A percentile compares a stretch with the other conserved stretches of the same genome.
Conservation (phyloP, 768 basidiomycete species). For the Filobasidium wieringae region DNA sequence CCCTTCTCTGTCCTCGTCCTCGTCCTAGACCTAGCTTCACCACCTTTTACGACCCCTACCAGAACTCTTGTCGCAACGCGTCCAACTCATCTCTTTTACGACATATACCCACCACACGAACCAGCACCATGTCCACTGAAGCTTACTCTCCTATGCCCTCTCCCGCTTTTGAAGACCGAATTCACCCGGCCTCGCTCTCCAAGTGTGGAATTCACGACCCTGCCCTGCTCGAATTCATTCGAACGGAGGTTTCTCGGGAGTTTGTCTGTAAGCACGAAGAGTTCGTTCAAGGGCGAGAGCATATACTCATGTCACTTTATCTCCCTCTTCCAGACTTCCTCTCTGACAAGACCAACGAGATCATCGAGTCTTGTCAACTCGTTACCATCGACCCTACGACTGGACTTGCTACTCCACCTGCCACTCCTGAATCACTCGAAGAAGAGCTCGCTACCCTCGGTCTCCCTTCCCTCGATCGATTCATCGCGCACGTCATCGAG, state of each 20-base stretch:
- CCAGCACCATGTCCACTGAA: neutral
- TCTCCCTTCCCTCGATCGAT: constrained; percentile 67
- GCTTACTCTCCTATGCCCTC: neutral
- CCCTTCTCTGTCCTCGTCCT: neutral
- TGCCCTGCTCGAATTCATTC: constrained; percentile 65
- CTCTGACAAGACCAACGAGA: constrained; percentile 61
- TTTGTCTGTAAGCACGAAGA: constrained; percentile 53
- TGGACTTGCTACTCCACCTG: constrained; percentile 55
- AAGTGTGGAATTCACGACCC: constrained; percentile 55
- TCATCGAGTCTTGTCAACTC: constrained; percentile 48
- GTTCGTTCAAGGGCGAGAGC: neutral
- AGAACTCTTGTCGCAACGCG: neutral
- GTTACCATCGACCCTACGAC: constrained; percentile 32
- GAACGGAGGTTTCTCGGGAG: constrained; percentile 62
- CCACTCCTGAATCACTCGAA: constrained; percentile 42
- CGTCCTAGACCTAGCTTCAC: neutral
- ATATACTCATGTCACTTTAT: neutral
- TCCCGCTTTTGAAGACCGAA: constrained; percentile 30
- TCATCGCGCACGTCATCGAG: constrained; percentile 70
- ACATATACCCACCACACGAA: neutral
- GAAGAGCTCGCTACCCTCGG: constrained; percentile 41
- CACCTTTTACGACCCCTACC: neutral
- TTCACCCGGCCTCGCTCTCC: constrained; percentile 34
- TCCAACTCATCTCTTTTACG: neutral
- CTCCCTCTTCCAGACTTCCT: constrained; percentile 46